Percentiles rank a stretch among this genome's conserved stretches.
Conservation (phyloP, 2,329 filamentous ascomycete genomes). For the Fusarium duplospermum region DNA sequence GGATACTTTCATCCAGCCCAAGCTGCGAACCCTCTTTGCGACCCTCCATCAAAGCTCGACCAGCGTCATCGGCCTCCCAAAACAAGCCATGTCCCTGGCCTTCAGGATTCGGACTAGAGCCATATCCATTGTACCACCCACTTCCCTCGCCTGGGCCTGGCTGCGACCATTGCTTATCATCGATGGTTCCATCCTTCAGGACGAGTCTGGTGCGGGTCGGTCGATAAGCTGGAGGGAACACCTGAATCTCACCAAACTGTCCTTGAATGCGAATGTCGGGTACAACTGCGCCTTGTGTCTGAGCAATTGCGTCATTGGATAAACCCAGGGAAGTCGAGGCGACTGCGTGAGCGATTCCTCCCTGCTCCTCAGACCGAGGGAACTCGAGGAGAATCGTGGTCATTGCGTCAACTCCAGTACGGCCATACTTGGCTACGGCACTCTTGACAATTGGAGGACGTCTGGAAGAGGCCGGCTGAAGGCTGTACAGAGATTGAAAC, state of each 20-base stretch:
- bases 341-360: conserved; percentile 71
- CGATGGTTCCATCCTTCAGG: conserved; percentile 58
- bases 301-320: neutral
- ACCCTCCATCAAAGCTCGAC: conserved; percentile 77
- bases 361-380: conserved; percentile 60
- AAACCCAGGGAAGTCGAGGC: conserved; percentile 64
- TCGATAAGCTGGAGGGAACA: conserved; percentile 49
- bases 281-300: neutral
- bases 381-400: conserved; percentile 78
- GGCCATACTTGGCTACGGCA: neutral
- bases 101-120: conserved; percentile 49
- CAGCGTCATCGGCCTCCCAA: conserved; percentile 84
- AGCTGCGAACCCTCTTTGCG: conserved; percentile 77
- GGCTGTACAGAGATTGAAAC: conserved; percentile 41
- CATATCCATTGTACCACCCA: neutral
- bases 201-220: conserved; percentile 63
- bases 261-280: conserved; percentile 66
- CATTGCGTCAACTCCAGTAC: conserved; percentile 62
- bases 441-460: neutral
- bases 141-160: neutral
- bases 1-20: conserved; percentile 58
- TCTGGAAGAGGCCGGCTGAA: neutral
- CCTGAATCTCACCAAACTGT: conserved; percentile 58
- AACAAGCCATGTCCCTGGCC: conserved; percentile 81
- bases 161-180: conserved; percentile 59